Conservation (phyloP, 805 yeast species). For the Metschnikowia kunwiensis region DNA sequence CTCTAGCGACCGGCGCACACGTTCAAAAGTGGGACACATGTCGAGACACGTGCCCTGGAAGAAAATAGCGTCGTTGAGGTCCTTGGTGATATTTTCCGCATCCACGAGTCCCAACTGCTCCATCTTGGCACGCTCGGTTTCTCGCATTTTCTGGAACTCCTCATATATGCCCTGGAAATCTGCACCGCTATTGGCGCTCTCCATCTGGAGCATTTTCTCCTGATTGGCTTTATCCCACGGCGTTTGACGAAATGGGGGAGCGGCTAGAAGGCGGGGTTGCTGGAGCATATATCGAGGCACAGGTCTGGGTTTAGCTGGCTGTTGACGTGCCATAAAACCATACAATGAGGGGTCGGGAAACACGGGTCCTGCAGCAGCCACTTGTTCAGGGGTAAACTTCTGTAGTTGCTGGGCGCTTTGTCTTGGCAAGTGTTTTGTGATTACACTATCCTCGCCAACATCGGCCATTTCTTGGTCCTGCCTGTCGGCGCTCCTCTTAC, state of each 20-base stretch:
- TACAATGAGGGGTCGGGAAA: conserved; percentile 27
- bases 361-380: conserved; percentile 28
- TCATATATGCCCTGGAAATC: conserved; percentile 76
- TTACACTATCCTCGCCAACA: background rate
- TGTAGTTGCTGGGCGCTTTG: background rate
- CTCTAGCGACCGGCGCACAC: conserved; percentile 82
- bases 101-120: conserved; percentile 81
- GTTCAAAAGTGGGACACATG: conserved; percentile 94
- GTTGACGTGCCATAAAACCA: conserved; percentile 25
- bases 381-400: conserved; percentile 6
- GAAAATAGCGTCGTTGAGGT: conserved; percentile 80
- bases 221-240: conserved; percentile 82
- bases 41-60: conserved; percentile 87
- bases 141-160: conserved; percentile 69
- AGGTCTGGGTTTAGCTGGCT: conserved; percentile 22
- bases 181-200: conserved; percentile 38
- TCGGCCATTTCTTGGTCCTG: background rate
- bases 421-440: conserved; percentile 1
- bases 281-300: conserved; percentile 34
- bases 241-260: conserved; percentile 35
- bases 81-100: conserved; percentile 76
- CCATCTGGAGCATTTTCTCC: conserved; percentile 51
- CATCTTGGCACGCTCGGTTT: conserved; percentile 72
- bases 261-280: conserved; percentile 35
- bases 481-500: too few relatives aligned